A percentile compares a stretch with the other conserved stretches of the same genome.
Evolutionary conservation across 2,329 filamentous ascomycete species (phyloP).

Genomic region (Hypocreales sp.): DNA sequence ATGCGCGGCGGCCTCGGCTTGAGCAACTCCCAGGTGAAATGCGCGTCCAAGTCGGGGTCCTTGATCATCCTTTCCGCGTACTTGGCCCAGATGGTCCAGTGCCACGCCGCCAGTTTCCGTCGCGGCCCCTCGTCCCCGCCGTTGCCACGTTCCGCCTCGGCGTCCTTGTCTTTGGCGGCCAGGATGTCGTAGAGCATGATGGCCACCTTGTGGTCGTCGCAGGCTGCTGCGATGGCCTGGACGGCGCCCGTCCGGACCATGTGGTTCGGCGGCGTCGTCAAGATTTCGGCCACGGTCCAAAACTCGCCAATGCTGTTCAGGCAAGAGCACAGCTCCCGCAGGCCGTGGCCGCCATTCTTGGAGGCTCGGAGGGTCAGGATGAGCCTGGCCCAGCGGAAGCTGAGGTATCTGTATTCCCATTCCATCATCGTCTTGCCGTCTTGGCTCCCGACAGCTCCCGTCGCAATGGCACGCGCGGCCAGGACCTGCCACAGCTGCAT

Average conservation of each 20-base stretch:
- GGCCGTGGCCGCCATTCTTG: not conserved
- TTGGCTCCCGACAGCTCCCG: conserved; percentile 1
- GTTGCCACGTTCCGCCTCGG: not conserved
- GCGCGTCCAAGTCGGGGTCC: conserved; percentile 10
- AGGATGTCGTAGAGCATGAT: conserved; percentile 9
- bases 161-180: conserved; percentile 1
- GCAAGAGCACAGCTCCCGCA: conserved; percentile 6
- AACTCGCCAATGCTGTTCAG: conserved; percentile 6
- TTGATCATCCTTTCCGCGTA: conserved; percentile 17
- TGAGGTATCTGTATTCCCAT: conserved; percentile 3
- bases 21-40: conserved; percentile 13
- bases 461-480: conserved; percentile 4
- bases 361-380: conserved; percentile 4
- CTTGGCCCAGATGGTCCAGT: conserved; percentile 17
- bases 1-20: conserved; percentile 4
- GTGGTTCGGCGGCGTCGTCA: conserved; percentile 3
- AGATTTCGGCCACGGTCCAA: conserved; percentile 1
- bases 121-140: not conserved
- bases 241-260: conserved; percentile 3
- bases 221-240: conserved; percentile 6
- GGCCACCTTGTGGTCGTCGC: conserved; percentile 11
- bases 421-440: conserved; percentile 3
- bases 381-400: conserved; percentile 7
- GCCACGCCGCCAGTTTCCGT: conserved; percentile 8
- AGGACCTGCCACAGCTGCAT: conserved; percentile 10